A percentile compares a stretch with the other conserved stretches of the same genome.
Evolutionary conservation across 2,329 filamentous ascomycete genomes (phyloP).

Genomic region (Sclerotinia sclerotiorum): DNA sequence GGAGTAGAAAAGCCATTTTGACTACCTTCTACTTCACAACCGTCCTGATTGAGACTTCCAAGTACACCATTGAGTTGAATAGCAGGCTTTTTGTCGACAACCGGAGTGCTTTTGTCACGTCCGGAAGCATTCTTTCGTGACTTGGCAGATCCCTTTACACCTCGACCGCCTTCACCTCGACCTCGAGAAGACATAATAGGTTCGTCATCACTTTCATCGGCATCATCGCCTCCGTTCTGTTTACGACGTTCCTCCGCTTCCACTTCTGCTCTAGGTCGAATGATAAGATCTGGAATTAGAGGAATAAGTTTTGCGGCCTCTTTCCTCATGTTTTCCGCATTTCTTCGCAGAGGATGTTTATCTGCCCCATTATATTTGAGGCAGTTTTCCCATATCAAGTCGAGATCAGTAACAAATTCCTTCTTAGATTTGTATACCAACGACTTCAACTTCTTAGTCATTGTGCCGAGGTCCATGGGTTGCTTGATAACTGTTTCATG

Average conservation of each 20-base stretch:
- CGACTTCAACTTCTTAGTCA: conserved; percentile 95
- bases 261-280: conserved; percentile 89
- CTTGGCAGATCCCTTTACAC: conserved; percentile 61
- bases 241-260: conserved; percentile 84
- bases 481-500: conserved; percentile 79
- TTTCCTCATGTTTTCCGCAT: conserved; percentile 94
- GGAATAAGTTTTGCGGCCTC: conserved; percentile 96
- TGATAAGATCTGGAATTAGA: conserved; percentile 87
- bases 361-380: conserved; percentile 92
- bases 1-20: conserved; percentile 84
- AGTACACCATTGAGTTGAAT: conserved; percentile 65
- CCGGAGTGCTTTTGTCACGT: conserved; percentile 76
- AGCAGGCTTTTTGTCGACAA: conserved; percentile 70
- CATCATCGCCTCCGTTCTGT: conserved; percentile 80
- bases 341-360: conserved; percentile 81
- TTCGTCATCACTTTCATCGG: conserved; percentile 94
- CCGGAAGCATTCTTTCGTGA: conserved; percentile 72
- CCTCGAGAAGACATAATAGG: conserved; percentile 98
- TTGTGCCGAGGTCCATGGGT: conserved; percentile 95
- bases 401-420: conserved; percentile 91
- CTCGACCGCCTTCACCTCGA: conserved; percentile 66
- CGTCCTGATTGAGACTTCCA: conserved; percentile 59
- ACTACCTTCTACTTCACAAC: conserved; percentile 81
- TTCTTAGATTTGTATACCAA: conserved; percentile 82
- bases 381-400: conserved; percentile 96